Evolutionary conservation across 2,329 filamentous ascomycete species (phyloP).

Genomic region (Pestalotiopsis sp.): DNA sequence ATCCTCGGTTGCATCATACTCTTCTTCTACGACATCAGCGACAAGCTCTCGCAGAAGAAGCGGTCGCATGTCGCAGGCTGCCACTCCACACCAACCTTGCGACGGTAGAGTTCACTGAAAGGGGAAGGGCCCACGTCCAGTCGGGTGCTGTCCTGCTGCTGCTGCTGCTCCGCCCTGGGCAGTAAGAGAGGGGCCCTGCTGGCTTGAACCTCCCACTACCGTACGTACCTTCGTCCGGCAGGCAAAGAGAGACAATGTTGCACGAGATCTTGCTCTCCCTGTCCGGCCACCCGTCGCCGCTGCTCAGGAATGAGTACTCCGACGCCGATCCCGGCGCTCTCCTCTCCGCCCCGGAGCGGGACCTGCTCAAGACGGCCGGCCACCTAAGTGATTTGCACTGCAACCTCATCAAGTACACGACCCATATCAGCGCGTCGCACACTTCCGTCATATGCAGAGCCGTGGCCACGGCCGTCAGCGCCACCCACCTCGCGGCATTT

Average conservation of each 20-base stretch:
- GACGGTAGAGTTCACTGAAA: slow-evolving; percentile 15
- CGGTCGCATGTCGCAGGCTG: slow-evolving; percentile 25
- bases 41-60: slow-evolving; percentile 40
- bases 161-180: not conserved
- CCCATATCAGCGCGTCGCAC: slow-evolving; percentile 70
- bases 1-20: slow-evolving; percentile 53
- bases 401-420: slow-evolving; percentile 67
- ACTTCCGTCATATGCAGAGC: slow-evolving; percentile 84
- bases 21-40: slow-evolving; percentile 45
- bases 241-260: slow-evolving; percentile 66
- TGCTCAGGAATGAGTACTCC: slow-evolving; percentile 64
- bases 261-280: slow-evolving; percentile 98
- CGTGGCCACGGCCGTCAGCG: slow-evolving; percentile 76
- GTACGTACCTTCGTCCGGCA: not conserved
- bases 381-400: slow-evolving; percentile 79
- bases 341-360: slow-evolving; percentile 78
- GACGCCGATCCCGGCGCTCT: slow-evolving; percentile 48
- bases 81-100: not conserved
- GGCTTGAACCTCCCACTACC: slow-evolving; percentile 15
- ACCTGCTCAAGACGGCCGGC: slow-evolving; percentile 76
- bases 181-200: not conserved
- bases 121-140: slow-evolving; percentile 13
- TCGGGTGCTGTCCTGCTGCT: not conserved
- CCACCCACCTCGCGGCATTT: slow-evolving; percentile 77
- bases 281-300: slow-evolving; percentile 88